These are phyloP conservation scores for Alternaria panax DNA, from an alignment of 2,329 filamentous ascomycete genomes.

Conservation along the genomic window DNA sequence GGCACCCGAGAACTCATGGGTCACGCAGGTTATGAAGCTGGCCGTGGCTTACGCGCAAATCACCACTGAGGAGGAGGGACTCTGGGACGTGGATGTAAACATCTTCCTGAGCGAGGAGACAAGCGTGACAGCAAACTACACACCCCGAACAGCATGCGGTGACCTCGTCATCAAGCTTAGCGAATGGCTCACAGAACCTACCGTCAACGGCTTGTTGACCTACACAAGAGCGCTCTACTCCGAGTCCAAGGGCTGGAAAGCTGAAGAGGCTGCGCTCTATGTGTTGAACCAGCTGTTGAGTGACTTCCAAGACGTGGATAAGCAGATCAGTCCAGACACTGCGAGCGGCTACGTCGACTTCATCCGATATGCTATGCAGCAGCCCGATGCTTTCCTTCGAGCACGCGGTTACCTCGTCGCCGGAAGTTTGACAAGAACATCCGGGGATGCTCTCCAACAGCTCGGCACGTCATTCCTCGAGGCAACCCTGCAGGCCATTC, in stretches of 20 bases:
- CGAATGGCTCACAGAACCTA: conserved; percentile 81
- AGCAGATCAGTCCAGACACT: conserved; percentile 72
- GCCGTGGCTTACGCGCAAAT: conserved; percentile 88
- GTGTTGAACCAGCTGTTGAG: conserved; percentile 83
- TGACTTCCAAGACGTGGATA: conserved; percentile 81
- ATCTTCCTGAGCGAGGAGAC: conserved; percentile 95
- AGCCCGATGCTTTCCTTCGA: conserved; percentile 76
- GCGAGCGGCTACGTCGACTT: conserved; percentile 80
- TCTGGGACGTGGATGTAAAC: conserved; percentile 97
- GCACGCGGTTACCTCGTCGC: conserved; percentile 88
- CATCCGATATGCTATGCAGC: conserved; percentile 77
- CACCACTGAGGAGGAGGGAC: conserved; percentile 86
- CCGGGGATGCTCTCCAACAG: conserved; percentile 61
- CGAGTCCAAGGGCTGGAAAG: conserved; percentile 63
- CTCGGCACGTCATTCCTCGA: conserved; percentile 72
- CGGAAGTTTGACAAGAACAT: conserved; percentile 77
- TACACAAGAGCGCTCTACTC: conserved; percentile 79
- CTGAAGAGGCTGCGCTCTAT: conserved; percentile 82
- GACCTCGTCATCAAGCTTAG: conserved; percentile 92
- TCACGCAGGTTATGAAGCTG: conserved; percentile 86
- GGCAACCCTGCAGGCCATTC: conserved; percentile 76
- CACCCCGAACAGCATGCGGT: conserved; percentile 88
- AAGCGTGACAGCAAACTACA: conserved; percentile 94
- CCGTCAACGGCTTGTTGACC: conserved; percentile 78
- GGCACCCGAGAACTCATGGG: conserved; percentile 71